These are phyloP conservation scores for Phyllosticta capitalensis DNA, from an alignment of 2,329 filamentous ascomycete genomes.

Conservation along the genomic window DNA sequence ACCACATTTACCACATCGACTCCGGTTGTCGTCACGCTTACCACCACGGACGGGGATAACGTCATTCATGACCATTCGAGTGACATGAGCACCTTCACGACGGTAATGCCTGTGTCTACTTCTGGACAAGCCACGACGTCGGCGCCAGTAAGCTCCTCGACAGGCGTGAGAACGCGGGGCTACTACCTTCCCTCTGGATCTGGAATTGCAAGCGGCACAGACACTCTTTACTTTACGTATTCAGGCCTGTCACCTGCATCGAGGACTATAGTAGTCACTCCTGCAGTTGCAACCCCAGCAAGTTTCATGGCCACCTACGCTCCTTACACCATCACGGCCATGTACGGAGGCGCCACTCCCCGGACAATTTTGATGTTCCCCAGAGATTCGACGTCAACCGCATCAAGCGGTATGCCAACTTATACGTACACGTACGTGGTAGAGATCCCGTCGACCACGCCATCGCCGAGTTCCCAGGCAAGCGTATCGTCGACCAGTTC, in stretches of 20 bases:
- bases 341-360: background rate
- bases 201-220: background rate
- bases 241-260: background rate
- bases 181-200: background rate
- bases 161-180: background rate
- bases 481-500: background rate
- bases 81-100: background rate
- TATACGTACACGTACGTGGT: background rate
- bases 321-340: background rate
- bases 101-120: background rate
- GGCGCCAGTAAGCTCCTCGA: background rate
- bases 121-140: background rate
- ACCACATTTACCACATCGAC: constrained; percentile 20
- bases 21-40: background rate
- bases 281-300: background rate
- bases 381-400: background rate
- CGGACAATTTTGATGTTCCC: background rate
- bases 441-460: background rate
- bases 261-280: background rate
- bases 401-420: background rate
- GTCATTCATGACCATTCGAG: background rate
- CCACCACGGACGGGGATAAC: background rate
- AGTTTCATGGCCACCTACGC: background rate
- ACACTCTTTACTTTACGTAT: background rate
- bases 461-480: background rate